Evolutionary conservation across 176 grass and related monocot species (phyloP).

Genomic region (Triticum monococcum): DNA sequence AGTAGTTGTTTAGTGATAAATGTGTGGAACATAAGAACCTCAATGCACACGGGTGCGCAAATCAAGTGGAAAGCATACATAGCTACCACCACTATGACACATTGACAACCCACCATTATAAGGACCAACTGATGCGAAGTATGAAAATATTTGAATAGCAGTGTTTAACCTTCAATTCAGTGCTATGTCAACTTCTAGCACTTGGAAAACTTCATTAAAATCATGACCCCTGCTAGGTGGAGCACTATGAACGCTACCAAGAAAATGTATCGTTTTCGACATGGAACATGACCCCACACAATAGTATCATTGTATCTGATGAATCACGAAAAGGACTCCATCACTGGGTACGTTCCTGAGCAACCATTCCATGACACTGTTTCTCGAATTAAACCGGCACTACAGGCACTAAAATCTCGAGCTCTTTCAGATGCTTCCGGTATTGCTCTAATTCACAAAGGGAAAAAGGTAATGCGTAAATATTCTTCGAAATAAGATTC

Average conservation of each 20-base stretch:
- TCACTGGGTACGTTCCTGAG: not conserved
- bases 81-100: not conserved
- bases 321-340: not conserved
- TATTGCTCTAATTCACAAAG: too few relatives aligned
- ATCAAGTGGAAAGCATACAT: too few relatives aligned
- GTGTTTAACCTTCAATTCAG: not conserved
- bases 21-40: too few relatives aligned
- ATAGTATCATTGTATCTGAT: not conserved
- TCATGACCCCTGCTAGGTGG: too few relatives aligned
- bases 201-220: not conserved
- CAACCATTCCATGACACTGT: not conserved
- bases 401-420: too few relatives aligned
- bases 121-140: not conserved
- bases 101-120: not conserved
- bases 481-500: not conserved
- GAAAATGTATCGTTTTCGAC: not conserved
- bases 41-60: not conserved
- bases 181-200: not conserved
- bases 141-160: not conserved
- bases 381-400: not conserved
- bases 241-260: not conserved
- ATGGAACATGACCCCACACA: not conserved
- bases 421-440: too few relatives aligned
- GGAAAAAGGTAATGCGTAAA: too few relatives aligned
- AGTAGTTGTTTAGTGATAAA: too few relatives aligned